Evolutionary conservation across 495 filamentous ascomycete species (phyloP).

Genomic region (Neurospora sp.): DNA sequence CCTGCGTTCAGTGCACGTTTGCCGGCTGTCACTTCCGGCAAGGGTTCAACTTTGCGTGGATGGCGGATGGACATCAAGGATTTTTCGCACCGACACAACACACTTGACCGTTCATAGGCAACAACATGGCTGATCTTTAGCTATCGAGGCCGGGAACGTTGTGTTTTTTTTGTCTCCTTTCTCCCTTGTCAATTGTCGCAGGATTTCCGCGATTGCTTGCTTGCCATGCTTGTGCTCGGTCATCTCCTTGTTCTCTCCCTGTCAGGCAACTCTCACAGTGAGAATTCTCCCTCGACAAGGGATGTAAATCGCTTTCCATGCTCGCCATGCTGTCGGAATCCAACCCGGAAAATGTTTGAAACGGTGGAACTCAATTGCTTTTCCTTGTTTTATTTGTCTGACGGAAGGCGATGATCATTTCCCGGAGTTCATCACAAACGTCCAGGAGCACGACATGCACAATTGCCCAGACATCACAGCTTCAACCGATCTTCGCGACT

Average conservation of each 20-base stretch:
- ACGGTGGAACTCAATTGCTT: background rate
- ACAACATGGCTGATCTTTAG: background rate
- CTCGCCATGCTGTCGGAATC: background rate
- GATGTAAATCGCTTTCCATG: background rate
- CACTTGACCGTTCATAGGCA: background rate
- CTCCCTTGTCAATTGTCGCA: background rate
- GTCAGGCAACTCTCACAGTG: background rate
- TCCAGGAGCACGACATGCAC: background rate
- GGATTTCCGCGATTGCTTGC: background rate
- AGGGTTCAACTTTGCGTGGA: background rate
- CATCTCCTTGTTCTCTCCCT: background rate
- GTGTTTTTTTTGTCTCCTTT: background rate
- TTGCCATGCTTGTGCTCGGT: background rate
- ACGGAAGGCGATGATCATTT: background rate
- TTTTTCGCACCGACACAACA: background rate
- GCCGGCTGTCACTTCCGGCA: background rate
- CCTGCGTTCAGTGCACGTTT: background rate
- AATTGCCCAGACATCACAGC: background rate
- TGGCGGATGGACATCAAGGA: background rate
- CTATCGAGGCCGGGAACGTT: background rate
- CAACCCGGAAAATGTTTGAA: background rate
- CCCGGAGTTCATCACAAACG: background rate
- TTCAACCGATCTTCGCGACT: background rate
- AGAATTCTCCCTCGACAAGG: background rate
- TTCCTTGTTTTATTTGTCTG: background rate